Base-by-base conservation (phyloP, 257 asterid species). In the Jasminum sambac region DNA sequence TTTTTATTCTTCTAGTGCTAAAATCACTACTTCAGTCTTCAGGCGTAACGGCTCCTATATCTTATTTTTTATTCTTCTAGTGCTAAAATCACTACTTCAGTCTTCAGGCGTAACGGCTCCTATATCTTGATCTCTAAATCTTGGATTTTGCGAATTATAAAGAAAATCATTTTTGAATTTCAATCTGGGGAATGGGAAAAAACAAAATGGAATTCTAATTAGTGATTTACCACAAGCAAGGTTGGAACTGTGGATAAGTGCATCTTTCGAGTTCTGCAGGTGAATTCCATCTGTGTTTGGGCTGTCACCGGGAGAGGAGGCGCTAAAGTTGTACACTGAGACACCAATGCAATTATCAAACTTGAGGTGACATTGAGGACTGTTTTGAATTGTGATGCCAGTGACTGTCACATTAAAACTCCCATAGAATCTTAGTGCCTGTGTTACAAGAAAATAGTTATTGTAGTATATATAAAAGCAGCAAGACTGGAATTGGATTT, bases 231-330 rank as follows among this genome's bases (percentile, higher is more conserved):
- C 99, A 46, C 99, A 94, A 40, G 85, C 88, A 64, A 94, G 80
- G 69, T 79, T 89, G 25, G 89, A 58, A 67, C 83, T 81, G 44
- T 84, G 95, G 64, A 94, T 89, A 17, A 86, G 83, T 67, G 86
- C 96, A 11, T 91, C 96, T 74, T 84, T 88, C 63, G 99, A 89
- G 83, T 94, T 89, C 77, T 89, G 96, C 17, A 94, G 77, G 72
- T 94, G 99, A 58, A 94, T 94, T 43, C 99, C 99, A 16, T 94
- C 98, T 1, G 99, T 94, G 50, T 94, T 94, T 13, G 98, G 99
- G 74, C 99, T 94, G 72, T 88, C 83, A 1, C 96, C 95, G 0
- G 99, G 99, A 11, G 99, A 94, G 13, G 85, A 79, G 42, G 75
- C 85, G 0, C 78, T 86, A 63, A 94, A 74, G 73, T 87, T 84